Conservation (phyloP, 768 basidiomycete genomes). For the Suillus ampliporus region DNA sequence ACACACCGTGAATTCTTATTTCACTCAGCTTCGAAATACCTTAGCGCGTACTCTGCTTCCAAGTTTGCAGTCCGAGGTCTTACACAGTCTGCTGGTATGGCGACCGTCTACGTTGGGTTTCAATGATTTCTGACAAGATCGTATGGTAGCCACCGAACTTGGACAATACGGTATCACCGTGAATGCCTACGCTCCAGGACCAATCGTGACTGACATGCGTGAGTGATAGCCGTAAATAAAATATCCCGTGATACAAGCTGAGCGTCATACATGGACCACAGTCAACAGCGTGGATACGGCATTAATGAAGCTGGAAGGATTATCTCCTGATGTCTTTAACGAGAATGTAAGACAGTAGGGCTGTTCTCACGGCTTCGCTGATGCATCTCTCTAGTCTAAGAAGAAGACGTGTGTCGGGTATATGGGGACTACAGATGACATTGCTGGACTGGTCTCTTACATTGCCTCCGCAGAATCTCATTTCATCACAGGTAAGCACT, state of each 20-base stretch:
- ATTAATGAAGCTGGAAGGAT: not conserved
- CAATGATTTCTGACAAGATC: not conserved
- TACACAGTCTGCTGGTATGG: slow-evolving; percentile 5
- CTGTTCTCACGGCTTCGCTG: not conserved
- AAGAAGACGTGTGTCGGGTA: slow-evolving; percentile 15
- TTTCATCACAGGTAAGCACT: slow-evolving; percentile 35
- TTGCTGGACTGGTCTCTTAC: slow-evolving; percentile 35
- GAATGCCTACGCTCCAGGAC: slow-evolving; percentile 35
- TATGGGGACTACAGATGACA: slow-evolving; percentile 22
- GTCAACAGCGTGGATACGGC: no score
- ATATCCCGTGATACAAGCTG: no score
- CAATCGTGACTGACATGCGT: slow-evolving; percentile 31
- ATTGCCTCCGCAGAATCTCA: slow-evolving; percentile 32
- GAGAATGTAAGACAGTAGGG: slow-evolving; percentile 2
- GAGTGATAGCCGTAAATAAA: slow-evolving; percentile 8
- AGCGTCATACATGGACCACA: no score
- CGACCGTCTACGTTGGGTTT: not conserved
- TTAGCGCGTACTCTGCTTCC: slow-evolving; percentile 31
- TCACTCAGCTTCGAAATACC: not conserved
- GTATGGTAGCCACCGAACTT: slow-evolving; percentile 20
- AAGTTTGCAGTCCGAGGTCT: slow-evolving; percentile 36
- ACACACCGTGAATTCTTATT: not conserved
- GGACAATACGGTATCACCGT: slow-evolving; percentile 23
- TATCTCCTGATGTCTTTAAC: not conserved
- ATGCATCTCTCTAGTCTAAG: slow-evolving; percentile 1